Conservation (phyloP, 2,329 filamentous ascomycete species). For the Byssothecium circinans region DNA sequence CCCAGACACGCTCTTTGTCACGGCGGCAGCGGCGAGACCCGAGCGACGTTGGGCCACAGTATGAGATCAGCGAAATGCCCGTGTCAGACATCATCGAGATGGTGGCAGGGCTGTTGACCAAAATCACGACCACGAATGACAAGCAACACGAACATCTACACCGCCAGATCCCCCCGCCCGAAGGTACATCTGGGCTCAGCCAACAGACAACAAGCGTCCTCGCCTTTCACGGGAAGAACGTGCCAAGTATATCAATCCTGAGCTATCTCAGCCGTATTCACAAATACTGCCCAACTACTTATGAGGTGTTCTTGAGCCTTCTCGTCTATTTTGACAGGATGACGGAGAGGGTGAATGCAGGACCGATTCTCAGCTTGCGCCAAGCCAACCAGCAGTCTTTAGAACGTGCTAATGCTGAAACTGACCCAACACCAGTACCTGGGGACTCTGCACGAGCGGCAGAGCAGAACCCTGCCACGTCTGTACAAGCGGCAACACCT, state of each 20-base stretch:
- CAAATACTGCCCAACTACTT: slow-evolving; percentile 98
- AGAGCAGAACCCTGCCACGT: slow-evolving; percentile 27
- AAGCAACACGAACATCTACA: slow-evolving; percentile 89
- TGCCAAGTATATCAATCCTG: slow-evolving; percentile 93
- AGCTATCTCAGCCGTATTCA: slow-evolving; percentile 96
- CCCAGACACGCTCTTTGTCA: slow-evolving; percentile 49
- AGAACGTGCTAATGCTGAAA: slow-evolving; percentile 44
- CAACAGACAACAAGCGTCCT: slow-evolving; percentile 74
- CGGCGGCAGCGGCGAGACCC: slow-evolving; percentile 48
- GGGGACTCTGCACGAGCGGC: slow-evolving; percentile 32
- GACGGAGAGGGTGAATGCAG: slow-evolving; percentile 91
- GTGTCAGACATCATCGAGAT: slow-evolving; percentile 98
- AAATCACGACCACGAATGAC: slow-evolving; percentile 97
- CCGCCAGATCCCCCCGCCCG: slow-evolving; percentile 66
- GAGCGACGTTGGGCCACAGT: slow-evolving; percentile 62
- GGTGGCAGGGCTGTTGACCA: slow-evolving; percentile 93
- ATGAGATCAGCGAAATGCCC: slow-evolving; percentile 97
- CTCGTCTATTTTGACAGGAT: slow-evolving; percentile 98
- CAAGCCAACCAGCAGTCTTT: slow-evolving; percentile 54
- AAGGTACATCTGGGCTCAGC: slow-evolving; percentile 60
- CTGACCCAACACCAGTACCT: slow-evolving; percentile 30
- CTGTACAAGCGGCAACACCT: slow-evolving; percentile 51
- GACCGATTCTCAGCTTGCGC: slow-evolving; percentile 67
- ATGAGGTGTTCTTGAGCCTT: slow-evolving; percentile 94
- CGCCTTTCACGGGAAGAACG: slow-evolving; percentile 97